These are phyloP conservation scores for Mariannaea elegans DNA, from an alignment of 2,329 filamentous ascomycete genomes.

Conservation along the genomic window DNA sequence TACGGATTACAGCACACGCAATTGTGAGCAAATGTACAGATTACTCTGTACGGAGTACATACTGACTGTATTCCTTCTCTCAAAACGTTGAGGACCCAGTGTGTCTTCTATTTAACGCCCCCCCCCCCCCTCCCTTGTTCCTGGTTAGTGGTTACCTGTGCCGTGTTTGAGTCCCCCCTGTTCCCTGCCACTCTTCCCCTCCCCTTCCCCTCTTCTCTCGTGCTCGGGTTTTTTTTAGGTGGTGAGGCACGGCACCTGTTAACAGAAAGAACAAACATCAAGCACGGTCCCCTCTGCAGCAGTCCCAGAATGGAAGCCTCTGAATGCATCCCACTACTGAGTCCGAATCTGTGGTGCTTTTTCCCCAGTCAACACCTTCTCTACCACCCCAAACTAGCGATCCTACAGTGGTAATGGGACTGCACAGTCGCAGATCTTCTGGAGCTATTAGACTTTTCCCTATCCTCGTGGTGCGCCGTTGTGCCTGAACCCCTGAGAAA, in stretches of 20 bases:
- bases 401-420: neutral
- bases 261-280: neutral
- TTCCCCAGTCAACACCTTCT: neutral
- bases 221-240: conserved; percentile 13
- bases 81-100: conserved; percentile 23
- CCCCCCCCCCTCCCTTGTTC: conserved; percentile 1
- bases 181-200: neutral
- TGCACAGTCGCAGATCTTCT: neutral
- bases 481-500: conserved; percentile 12
- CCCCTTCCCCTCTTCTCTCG: conserved; percentile 10
- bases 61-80: neutral
- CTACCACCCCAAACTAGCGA: neutral
- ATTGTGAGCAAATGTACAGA: too few relatives aligned
- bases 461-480: neutral
- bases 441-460: conserved; percentile 9
- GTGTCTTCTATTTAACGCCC: neutral
- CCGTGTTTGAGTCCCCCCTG: neutral
- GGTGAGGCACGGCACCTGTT: conserved; percentile 4
- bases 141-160: neutral
- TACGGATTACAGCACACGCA: too few relatives aligned
- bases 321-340: too few relatives aligned
- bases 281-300: conserved; percentile 12
- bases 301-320: neutral
- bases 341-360: conserved; percentile 13
- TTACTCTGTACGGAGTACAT: neutral